A percentile compares a stretch with the other conserved stretches of the same genome.
phyloP scores from a whole-genome alignment of 371 early-diverging fungal genomes.

The Rhizomucor pusillus region DNA sequence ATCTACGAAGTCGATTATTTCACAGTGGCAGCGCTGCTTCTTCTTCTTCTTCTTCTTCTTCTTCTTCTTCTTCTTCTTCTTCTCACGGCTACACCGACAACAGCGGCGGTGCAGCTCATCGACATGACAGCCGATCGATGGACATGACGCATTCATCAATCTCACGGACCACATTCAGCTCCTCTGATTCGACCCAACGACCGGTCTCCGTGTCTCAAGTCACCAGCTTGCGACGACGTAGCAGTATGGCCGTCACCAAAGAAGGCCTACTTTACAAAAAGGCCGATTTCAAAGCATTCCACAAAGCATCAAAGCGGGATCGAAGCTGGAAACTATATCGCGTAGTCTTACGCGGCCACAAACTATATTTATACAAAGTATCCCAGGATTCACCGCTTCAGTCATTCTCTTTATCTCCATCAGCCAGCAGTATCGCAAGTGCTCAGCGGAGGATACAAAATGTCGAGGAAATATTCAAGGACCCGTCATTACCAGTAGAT shows the following conservation, averaged over 20 bases:
- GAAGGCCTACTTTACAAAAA: constrained; percentile 70
- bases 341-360: constrained; percentile 76
- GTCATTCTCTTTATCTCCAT: constrained; percentile 55
- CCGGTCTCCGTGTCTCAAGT: too few relatives aligned
- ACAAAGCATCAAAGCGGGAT: constrained; percentile 47
- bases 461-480: constrained; percentile 1
- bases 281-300: constrained; percentile 56
- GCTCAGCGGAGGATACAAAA: not conserved
- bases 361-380: constrained; percentile 79
- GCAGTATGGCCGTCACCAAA: constrained; percentile 38
- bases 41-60: too few relatives aligned
- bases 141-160: not conserved
- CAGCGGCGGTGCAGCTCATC: not conserved
- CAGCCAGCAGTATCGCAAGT: constrained; percentile 28
- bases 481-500: not conserved
- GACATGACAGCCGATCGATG: not conserved
- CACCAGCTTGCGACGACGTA: constrained; percentile 3
- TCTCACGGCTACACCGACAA: not conserved
- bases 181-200: too few relatives aligned
- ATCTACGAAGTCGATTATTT: constrained; percentile 23
- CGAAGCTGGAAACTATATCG: constrained; percentile 82
- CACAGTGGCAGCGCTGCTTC: constrained; percentile 2
- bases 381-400: constrained; percentile 54
- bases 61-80: too few relatives aligned
- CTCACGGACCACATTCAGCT: not conserved